These are phyloP conservation scores for Irpex lacteus DNA, from an alignment of 1,284 basidiomycete genomes.

Conservation along the genomic window DNA sequence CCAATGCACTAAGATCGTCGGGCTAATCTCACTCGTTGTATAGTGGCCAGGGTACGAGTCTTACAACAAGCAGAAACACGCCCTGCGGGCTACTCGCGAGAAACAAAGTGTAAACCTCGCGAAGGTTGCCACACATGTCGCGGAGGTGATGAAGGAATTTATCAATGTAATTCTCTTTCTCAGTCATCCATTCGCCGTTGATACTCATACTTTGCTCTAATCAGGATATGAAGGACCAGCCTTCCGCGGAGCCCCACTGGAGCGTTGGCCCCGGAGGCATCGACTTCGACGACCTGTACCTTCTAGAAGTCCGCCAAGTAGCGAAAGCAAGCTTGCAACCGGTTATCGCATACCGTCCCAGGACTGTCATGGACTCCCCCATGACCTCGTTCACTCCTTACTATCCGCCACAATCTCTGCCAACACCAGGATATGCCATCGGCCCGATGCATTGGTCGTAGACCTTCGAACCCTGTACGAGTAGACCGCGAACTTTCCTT, in stretches of 20 bases:
- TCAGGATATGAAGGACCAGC: constrained; percentile 7
- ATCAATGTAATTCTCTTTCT: constrained; percentile 8
- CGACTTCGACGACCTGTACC: constrained; percentile 11
- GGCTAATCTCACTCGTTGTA: neutral
- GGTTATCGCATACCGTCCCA: constrained; percentile 13
- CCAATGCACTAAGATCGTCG: neutral
- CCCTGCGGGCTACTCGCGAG: constrained; percentile 13
- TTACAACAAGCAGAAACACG: constrained; percentile 15
- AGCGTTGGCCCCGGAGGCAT: constrained; percentile 11
- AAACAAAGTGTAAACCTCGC: constrained; percentile 12
- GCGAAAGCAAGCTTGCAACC: constrained; percentile 15
- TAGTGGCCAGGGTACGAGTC: constrained; percentile 14
- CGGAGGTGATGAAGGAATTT: constrained; percentile 16
- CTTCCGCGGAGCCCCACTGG: constrained; percentile 11
- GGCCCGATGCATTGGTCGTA: neutral
- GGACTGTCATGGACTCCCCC: neutral
- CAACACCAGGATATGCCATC: neutral
- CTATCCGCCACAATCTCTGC: neutral
- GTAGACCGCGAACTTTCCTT: neutral
- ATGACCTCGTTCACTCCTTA: neutral
- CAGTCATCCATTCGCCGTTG: neutral
- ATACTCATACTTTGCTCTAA: neutral
- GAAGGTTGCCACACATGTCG: constrained; percentile 15
- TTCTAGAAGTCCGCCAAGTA: constrained; percentile 15
- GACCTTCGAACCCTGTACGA: neutral